phyloP scores from a whole-genome alignment of 768 basidiomycete genomes.

The Trametes cubensis region DNA sequence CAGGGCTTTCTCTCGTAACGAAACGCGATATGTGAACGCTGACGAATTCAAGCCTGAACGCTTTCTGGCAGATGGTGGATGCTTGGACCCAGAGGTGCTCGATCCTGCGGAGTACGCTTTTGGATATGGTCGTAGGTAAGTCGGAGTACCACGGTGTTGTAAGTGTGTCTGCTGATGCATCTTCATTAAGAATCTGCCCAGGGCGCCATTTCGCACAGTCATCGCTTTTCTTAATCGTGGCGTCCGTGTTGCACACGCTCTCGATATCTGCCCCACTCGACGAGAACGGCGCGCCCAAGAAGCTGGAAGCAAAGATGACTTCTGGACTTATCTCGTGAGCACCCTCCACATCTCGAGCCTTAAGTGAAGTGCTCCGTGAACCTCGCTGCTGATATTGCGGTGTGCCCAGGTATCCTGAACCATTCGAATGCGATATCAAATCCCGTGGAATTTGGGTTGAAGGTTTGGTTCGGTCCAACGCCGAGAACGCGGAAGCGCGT shows the following conservation, averaged over 20 bases:
- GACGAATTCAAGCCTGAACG: slow-evolving; percentile 42
- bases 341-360: background rate
- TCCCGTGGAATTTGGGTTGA: slow-evolving; percentile 23
- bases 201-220: slow-evolving; percentile 30
- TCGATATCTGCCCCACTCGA: slow-evolving; percentile 8
- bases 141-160: background rate
- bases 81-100: background rate
- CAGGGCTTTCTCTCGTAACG: slow-evolving; percentile 42
- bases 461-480: background rate
- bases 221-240: slow-evolving; percentile 16
- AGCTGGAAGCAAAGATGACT: slow-evolving; percentile 7
- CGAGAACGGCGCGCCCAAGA: slow-evolving; percentile 6
- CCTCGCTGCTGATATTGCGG: background rate
- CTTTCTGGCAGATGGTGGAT: slow-evolving; percentile 28
- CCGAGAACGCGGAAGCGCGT: too few species aligned
- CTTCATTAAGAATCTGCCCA: slow-evolving; percentile 27
- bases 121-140: background rate
- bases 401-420: slow-evolving; percentile 26
- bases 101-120: slow-evolving; percentile 19
- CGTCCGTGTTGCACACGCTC: slow-evolving; percentile 18
- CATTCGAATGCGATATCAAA: slow-evolving; percentile 29
- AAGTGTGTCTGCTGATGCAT: background rate
- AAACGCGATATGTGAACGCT: slow-evolving; percentile 36
- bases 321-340: slow-evolving; percentile 18
- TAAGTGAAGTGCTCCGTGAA: background rate